Conservation (phyloP, 352 stramenopile species). For the Elongisporangium undulatum region DNA sequence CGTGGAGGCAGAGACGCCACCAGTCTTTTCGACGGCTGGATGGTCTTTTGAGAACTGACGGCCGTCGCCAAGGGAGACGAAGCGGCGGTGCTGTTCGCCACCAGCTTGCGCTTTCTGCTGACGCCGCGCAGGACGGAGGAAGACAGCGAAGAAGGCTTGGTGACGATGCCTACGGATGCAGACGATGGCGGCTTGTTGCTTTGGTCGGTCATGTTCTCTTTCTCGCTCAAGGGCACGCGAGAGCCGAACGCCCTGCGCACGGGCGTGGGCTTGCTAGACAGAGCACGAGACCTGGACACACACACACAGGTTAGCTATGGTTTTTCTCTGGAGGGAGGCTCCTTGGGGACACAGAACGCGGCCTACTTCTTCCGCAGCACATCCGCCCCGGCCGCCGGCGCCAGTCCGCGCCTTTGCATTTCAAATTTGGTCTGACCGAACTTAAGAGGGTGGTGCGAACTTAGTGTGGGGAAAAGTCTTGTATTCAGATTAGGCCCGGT, state of each 20-base stretch:
- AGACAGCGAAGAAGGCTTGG: neutral
- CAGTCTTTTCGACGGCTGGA: neutral
- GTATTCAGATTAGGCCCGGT: conserved; percentile 13
- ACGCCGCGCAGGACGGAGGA: neutral
- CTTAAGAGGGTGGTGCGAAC: conserved; percentile 10
- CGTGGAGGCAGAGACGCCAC: neutral
- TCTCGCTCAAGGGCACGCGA: neutral
- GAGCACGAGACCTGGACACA: neutral
- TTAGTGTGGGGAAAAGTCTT: conserved; percentile 7
- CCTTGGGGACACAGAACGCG: neutral
- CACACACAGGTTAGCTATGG: neutral
- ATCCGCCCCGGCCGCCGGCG: neutral
- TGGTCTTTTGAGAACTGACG: neutral
- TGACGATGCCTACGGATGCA: neutral
- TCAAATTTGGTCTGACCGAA: neutral
- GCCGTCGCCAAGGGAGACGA: neutral
- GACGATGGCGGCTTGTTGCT: neutral
- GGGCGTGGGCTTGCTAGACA: neutral
- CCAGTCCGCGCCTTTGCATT: neutral
- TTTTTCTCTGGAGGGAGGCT: neutral
- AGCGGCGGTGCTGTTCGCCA: neutral
- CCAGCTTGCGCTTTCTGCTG: neutral
- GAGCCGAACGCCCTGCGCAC: neutral
- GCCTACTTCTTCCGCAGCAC: neutral
- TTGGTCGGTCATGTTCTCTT: neutral